A percentile compares a stretch with the other conserved stretches of the same genome.
Evolutionary conservation across 768 basidiomycete genomes (phyloP).

Genomic region (Vishniacozyma victoriae): DNA sequence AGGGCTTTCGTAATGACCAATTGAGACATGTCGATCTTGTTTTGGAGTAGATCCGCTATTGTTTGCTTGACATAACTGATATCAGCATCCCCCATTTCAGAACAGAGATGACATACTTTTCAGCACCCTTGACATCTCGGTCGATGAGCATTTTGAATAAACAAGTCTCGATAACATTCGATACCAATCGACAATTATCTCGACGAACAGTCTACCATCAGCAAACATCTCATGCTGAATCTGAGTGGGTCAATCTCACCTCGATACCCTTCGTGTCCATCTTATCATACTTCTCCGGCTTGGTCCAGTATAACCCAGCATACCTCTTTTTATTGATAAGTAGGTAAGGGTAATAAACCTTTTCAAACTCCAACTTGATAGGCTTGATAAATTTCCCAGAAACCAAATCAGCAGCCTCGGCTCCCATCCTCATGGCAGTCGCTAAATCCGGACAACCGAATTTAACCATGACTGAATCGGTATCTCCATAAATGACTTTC

Average conservation of each 20-base stretch:
- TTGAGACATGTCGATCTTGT: slow-evolving; percentile 98
- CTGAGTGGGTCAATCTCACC: slow-evolving; percentile 50
- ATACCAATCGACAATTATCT: slow-evolving; percentile 97
- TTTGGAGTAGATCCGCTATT: slow-evolving; percentile 89
- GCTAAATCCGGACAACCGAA: slow-evolving; percentile 85
- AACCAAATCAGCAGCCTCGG: slow-evolving; percentile 86
- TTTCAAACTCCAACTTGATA: slow-evolving; percentile 98
- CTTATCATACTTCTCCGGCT: slow-evolving; percentile 90
- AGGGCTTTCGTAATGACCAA: slow-evolving; percentile 97
- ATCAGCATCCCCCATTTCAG: neutral
- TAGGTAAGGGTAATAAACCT: slow-evolving; percentile 96
- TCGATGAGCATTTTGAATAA: slow-evolving; percentile 97
- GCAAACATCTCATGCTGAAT: neutral
- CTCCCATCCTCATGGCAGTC: slow-evolving; percentile 82
- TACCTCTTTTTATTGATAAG: slow-evolving; percentile 99
- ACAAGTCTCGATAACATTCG: slow-evolving; percentile 96
- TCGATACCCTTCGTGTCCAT: slow-evolving; percentile 99
- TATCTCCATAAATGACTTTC: slow-evolving; percentile 95
- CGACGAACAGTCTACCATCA: slow-evolving; percentile 78
- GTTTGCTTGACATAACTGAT: slow-evolving; percentile 82
- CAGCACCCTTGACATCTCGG: slow-evolving; percentile 85
- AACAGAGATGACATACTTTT: slow-evolving; percentile 60
- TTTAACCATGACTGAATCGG: slow-evolving; percentile 97
- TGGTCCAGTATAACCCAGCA: slow-evolving; percentile 97
- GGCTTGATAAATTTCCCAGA: slow-evolving; percentile 86